Base-by-base conservation (phyloP, 257 asterid genomes). In the Echites panduratus region DNA sequence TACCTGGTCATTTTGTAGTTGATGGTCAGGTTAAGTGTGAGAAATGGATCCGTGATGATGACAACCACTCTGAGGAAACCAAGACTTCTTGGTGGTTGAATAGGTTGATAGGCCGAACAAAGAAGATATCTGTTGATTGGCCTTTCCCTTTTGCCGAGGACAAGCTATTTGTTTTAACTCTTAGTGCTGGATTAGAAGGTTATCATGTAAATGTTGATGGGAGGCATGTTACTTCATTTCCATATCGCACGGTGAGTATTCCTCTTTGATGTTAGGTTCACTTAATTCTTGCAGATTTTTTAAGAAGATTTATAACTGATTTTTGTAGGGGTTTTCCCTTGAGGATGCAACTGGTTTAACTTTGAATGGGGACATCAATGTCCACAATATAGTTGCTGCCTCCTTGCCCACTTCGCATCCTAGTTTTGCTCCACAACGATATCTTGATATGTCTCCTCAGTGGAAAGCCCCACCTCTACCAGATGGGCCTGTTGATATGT, bases 1-100 rank as follows among this genome's bases (percentile, higher is more conserved):
- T 22, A 40, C 73, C 62, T 75, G 82, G 35, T 66, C 74, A 70
- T 70, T 73, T 57, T 85, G 81, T 81, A 92, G 98, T 90, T 85
- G 98, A 90, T 84, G 97, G 98, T 76, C 95, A 85, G 79, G 87
- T 81, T 64, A 94, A 91, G 80, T 94, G 98, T 77, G 98, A 94
- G 88, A 94, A 87, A 84, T 94, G 98, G 98, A 94, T 88, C 41
- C 94, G 92, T 16, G 91, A 87, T 82, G 89, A 89, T 74, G 92
- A 89, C 69, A 84, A 85, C 71, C 90, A 80, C 81, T 74, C 93
- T 14, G 95, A 89, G 79, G 95, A 87, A 86, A 87, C 96, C 69
- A 91, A 87, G 81, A 80, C 94, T 49, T 79, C 83, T 9, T 94
- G 97, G 97, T 94, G 97, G 98, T 79, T 91, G 75, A 91, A 89